These are phyloP conservation scores for Tilletia horrida DNA, from an alignment of 1,284 basidiomycete genomes.

Conservation along the genomic window DNA sequence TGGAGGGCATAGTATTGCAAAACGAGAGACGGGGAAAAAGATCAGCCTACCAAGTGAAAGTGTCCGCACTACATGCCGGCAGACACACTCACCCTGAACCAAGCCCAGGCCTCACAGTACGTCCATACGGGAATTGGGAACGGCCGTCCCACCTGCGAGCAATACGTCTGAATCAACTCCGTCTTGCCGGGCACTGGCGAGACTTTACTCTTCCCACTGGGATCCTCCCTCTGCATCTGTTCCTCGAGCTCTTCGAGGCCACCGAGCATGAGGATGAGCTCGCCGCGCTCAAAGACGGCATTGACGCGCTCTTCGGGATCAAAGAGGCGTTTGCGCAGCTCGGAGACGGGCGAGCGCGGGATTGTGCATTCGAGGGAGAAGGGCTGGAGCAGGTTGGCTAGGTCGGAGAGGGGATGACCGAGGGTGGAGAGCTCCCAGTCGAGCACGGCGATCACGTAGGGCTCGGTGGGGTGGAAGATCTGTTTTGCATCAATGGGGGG, in stretches of 20 bases:
- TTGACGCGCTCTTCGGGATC: slow-evolving; percentile 21
- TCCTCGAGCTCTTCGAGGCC: slow-evolving; percentile 56
- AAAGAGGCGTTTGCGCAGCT: slow-evolving; percentile 20
- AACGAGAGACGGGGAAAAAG: slow-evolving; percentile 2
- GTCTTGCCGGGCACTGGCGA: slow-evolving; percentile 64
- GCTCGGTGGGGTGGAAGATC: slow-evolving; percentile 87
- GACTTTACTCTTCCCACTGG: background rate
- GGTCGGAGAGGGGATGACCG: slow-evolving; percentile 68
- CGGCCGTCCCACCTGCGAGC: slow-evolving; percentile 62
- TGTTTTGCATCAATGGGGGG: background rate
- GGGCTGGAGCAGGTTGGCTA: slow-evolving; percentile 82
- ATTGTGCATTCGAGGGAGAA: slow-evolving; percentile 31
- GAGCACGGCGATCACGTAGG: slow-evolving; percentile 84
- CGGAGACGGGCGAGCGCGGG: background rate
- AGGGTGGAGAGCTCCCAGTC: slow-evolving; percentile 92
- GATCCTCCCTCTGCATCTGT: background rate
- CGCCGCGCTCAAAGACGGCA: slow-evolving; percentile 20
- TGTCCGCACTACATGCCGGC: too few species aligned
- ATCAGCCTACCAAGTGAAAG: too few species aligned
- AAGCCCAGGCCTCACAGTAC: slow-evolving; percentile 79
- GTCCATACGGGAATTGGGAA: slow-evolving; percentile 74
- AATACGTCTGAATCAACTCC: slow-evolving; percentile 74
- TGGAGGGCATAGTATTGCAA: slow-evolving; percentile 18
- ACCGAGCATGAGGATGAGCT: slow-evolving; percentile 37
- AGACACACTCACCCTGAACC: slow-evolving; percentile 73